Evolutionary conservation across 2,329 filamentous ascomycete genomes (phyloP), one percentile per base, ranked within the genome.

Genomic region (Alternaria consortialis): DNA sequence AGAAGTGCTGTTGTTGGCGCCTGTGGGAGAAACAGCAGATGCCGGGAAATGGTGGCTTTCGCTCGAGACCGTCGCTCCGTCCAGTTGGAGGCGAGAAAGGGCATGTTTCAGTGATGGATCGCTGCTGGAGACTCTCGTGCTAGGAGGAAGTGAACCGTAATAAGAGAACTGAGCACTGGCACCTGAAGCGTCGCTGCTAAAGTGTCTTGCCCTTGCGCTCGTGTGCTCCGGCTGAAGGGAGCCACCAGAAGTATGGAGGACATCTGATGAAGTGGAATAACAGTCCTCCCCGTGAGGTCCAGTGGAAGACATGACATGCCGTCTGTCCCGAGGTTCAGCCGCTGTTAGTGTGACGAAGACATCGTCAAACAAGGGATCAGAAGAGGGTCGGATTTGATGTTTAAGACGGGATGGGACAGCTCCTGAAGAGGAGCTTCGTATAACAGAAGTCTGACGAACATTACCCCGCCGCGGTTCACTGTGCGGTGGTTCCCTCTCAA

Each of bases 151-250:
- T 53, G 61, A 64, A 29, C 75, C 73, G 48, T 77, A 77, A 36
- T 67, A 74, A 7, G 75, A 77, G 47, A 73, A 77, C n/a, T 69
- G 62, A 27, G 66, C 60, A 55, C 74, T 77, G n/a, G 62, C 61
- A 36, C 47, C 66, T 29, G 75, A 76, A 58, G 67, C 61, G 43
- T 68, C 72, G 53, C 74, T 77, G 40, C 70, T 69, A 11, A 64
- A 61, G 7, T 60, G 57, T 44, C 63, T 63, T 36, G 54, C 32
- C 29, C 56, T 50, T 5, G 15, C 5, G 40, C n/a, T n/a, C 13
- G 15, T 29, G 36, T 54, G 57, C 3, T 52, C 29, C 20, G 37
- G 29, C 39, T 53, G 53, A 8, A 12, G 23, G 37, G 23, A 36
- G 23, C 23, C 37, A 27, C n/a, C 47, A 25, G 37, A 25, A 25